These are phyloP conservation scores for Leishmania mexicana DNA, from an alignment of 208 protist species.

Conservation along the genomic window DNA sequence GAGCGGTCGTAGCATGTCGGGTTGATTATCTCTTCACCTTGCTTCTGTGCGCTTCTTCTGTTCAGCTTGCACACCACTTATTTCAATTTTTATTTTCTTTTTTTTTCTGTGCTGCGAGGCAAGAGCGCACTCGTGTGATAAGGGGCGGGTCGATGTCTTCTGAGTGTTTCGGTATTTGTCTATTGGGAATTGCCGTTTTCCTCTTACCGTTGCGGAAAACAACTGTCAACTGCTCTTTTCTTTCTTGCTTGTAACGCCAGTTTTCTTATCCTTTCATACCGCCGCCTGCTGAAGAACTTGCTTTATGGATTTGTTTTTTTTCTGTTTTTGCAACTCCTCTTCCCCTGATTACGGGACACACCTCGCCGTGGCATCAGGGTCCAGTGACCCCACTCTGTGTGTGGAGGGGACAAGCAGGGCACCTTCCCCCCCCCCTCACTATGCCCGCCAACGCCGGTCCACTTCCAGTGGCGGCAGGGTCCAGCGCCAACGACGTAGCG, in stretches of 20 bases:
- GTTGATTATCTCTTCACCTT: conserved; percentile 1
- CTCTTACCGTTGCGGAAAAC: background rate
- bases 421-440: background rate
- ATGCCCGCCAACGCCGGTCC: background rate
- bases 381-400: background rate
- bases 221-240: conserved; percentile 25
- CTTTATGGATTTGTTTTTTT: background rate
- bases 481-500: background rate
- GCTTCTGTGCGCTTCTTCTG: background rate
- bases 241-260: conserved; percentile 8
- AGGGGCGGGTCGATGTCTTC: background rate
- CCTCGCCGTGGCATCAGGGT: background rate
- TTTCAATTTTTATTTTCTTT: background rate
- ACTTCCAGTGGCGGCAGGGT: background rate
- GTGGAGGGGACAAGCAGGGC: background rate
- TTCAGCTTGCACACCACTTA: background rate
- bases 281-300: background rate
- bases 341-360: background rate
- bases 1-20: background rate
- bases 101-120: background rate
- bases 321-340: background rate
- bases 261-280: background rate
- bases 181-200: background rate
- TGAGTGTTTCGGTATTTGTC: background rate
- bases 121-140: background rate